phyloP scores from a whole-genome alignment of 441 rosid species.

The Mallotus repandus region DNA sequence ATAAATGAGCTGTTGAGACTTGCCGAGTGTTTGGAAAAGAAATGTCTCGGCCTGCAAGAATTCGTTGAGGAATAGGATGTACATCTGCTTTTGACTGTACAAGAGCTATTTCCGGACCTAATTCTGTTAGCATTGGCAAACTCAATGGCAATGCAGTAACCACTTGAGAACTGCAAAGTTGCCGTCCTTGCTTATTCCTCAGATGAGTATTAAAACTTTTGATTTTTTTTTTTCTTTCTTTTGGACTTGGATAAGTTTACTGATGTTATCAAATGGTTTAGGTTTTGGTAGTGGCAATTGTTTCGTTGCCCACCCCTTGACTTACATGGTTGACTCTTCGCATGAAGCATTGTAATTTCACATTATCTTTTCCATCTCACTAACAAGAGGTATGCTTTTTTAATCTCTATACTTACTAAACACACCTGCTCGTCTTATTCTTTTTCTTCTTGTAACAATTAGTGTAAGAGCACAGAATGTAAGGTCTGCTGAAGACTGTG shows the following conservation, averaged over 20 bases:
- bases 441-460: not conserved
- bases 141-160: constrained; percentile 9
- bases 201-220: not conserved
- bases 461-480: not conserved
- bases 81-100: not conserved
- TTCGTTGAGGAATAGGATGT: constrained; percentile 23
- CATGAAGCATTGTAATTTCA: not conserved
- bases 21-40: constrained; percentile 23
- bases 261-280: not conserved
- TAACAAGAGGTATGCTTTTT: constrained; percentile 10
- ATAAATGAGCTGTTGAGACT: constrained; percentile 40
- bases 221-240: constrained; percentile 3
- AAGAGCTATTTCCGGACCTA: not conserved
- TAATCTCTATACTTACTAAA: not conserved
- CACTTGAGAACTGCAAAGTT: not conserved
- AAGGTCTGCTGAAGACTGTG: not conserved
- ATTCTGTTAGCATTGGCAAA: not conserved
- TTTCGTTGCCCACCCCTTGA: not conserved
- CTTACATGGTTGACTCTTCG: not conserved
- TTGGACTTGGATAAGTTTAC: constrained; percentile 2
- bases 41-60: constrained; percentile 23
- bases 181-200: not conserved
- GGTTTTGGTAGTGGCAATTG: constrained; percentile 8
- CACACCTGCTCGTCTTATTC: not conserved
- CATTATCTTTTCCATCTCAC: not conserved